Evolutionary conservation across 192 early-diverging fungal genomes (phyloP).

Genomic region (Geranomyces variabilis): DNA sequence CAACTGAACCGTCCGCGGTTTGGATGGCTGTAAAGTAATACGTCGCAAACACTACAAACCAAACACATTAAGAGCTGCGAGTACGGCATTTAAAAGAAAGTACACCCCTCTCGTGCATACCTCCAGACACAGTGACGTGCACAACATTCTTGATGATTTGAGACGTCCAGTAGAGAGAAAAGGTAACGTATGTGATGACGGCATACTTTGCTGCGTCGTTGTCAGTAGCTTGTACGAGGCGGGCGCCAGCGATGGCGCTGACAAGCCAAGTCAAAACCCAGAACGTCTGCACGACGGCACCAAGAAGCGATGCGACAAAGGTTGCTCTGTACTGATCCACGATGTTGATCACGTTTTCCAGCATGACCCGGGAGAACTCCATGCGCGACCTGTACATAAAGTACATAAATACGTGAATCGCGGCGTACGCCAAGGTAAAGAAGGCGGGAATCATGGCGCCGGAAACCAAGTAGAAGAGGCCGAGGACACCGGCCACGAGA

Average conservation of each 20-base stretch:
- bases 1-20: constrained; percentile 56
- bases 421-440: constrained; percentile 11
- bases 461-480: constrained; percentile 17
- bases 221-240: background rate
- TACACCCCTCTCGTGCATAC: background rate
- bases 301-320: constrained; percentile 70
- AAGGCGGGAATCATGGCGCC: constrained; percentile 6
- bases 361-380: constrained; percentile 59
- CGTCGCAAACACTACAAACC: constrained; percentile 63
- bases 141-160: constrained; percentile 67
- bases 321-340: constrained; percentile 76
- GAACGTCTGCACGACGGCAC: constrained; percentile 56
- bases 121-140: constrained; percentile 78
- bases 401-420: constrained; percentile 37
- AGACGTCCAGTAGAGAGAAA: constrained; percentile 72
- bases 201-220: constrained; percentile 15
- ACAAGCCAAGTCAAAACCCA: constrained; percentile 6
- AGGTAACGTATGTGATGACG: constrained; percentile 32
- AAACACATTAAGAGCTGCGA: background rate
- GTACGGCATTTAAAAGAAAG: too few relatives aligned
- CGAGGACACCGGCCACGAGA: constrained; percentile 32
- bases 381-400: constrained; percentile 42
- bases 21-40: constrained; percentile 70
- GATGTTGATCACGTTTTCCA: constrained; percentile 76
- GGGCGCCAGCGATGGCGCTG: background rate